Evolutionary conservation across 176 grass and related monocot species (phyloP).

Genomic region (Olyra latifolia): DNA sequence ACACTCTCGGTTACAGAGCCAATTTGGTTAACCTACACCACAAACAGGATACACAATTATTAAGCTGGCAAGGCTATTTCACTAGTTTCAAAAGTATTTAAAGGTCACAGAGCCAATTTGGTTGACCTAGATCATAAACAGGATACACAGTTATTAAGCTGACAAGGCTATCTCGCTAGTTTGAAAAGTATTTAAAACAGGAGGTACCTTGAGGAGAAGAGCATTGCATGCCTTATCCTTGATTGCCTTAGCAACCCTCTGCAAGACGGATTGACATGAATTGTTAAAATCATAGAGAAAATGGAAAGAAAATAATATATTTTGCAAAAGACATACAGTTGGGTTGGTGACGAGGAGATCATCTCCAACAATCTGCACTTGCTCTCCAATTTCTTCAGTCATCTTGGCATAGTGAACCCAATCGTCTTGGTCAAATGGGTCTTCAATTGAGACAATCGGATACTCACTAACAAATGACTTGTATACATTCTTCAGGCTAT

Average conservation of each 20-base stretch:
- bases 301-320: neutral
- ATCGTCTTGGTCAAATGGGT: conserved; percentile 98
- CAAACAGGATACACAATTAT: neutral
- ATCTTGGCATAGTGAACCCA: conserved; percentile 89
- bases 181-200: neutral
- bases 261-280: neutral
- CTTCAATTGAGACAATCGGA: conserved; percentile 94
- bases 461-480: conserved; percentile 87
- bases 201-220: conserved; percentile 76
- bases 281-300: neutral
- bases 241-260: conserved; percentile 94
- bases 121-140: too few species aligned
- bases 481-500: conserved; percentile 94
- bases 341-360: conserved; percentile 98
- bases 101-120: too few species aligned
- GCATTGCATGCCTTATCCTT: conserved; percentile 93
- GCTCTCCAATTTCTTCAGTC: conserved; percentile 81
- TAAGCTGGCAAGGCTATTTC: neutral
- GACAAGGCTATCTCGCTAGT: neutral
- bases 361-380: conserved; percentile 94
- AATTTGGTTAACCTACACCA: conserved; percentile 85
- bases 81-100: neutral
- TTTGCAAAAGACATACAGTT: conserved; percentile 46
- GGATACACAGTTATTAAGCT: too few species aligned
- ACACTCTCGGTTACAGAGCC: conserved; percentile 92